These are phyloP conservation scores for Setomelanomma holmii DNA, from an alignment of 2,329 filamentous ascomycete species.

Conservation along the genomic window DNA sequence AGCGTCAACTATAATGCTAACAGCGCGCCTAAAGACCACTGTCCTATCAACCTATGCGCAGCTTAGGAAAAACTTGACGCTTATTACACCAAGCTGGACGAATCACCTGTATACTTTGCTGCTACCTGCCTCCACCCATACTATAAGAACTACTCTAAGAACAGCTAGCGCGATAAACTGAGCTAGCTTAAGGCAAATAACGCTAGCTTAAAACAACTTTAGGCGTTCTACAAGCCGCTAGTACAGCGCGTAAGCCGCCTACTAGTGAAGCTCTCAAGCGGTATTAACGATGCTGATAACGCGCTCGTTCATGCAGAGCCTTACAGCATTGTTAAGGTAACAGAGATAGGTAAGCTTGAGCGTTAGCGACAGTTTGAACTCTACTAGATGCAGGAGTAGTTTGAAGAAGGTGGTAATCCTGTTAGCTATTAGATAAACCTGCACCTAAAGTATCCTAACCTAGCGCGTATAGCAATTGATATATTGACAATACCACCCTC, in stretches of 20 bases:
- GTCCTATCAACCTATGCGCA: slow-evolving; percentile 6
- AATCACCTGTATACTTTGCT: slow-evolving; percentile 10
- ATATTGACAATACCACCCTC: neutral
- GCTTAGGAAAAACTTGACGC: slow-evolving; percentile 3
- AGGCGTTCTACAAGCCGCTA: neutral
- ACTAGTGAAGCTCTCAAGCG: neutral
- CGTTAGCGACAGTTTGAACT: no score
- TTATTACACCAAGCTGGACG: slow-evolving; percentile 7
- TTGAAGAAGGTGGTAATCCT: neutral
- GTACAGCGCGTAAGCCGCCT: neutral
- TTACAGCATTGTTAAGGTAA: neutral
- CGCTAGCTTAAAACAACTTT: neutral
- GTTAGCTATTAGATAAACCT: neutral
- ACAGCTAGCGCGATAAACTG: neutral
- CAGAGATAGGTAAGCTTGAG: neutral
- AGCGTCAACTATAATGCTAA: neutral
- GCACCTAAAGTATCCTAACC: neutral
- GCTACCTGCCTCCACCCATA: no score
- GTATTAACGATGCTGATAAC: neutral
- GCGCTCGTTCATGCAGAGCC: neutral
- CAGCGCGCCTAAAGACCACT: slow-evolving; percentile 1
- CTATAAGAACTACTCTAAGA: slow-evolving; percentile 7
- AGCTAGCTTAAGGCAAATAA: neutral
- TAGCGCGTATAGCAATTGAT: neutral
- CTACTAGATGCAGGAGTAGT: neutral